phyloP scores from a whole-genome alignment of 2,329 filamentous ascomycete species.

The Arthrobotrys megalospora region DNA sequence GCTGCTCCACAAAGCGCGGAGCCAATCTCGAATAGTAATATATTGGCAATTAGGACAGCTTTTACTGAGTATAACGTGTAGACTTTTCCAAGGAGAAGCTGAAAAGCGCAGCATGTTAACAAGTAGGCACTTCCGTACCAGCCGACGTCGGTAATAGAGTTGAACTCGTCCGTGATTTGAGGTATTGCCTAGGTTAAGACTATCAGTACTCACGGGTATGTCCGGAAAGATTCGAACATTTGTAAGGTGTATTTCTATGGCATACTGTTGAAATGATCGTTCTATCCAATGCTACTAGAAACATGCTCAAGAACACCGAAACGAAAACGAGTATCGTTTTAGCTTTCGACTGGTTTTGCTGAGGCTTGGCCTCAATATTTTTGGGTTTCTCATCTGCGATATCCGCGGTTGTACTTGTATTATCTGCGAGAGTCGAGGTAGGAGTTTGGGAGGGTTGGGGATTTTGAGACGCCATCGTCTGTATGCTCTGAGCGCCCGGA shows the following conservation, averaged over 20 bases:
- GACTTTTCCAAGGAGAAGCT: constrained; percentile 68
- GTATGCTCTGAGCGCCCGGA: neutral
- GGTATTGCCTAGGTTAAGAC: constrained; percentile 71
- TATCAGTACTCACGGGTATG: constrained; percentile 60
- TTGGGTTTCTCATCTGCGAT: neutral
- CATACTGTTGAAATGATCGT: constrained; percentile 71
- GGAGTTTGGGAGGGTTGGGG: neutral
- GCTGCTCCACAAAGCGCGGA: constrained; percentile 65
- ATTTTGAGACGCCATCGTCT: constrained; percentile 7
- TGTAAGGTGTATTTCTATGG: neutral
- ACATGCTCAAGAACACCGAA: constrained; percentile 73
- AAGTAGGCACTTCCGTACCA: constrained; percentile 68
- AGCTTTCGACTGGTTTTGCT: neutral
- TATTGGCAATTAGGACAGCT: constrained; percentile 31
- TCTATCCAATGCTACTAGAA: constrained; percentile 73
- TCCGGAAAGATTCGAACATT: no score
- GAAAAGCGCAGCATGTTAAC: constrained; percentile 67
- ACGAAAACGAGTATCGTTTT: constrained; percentile 68
- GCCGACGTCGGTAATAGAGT: constrained; percentile 67
- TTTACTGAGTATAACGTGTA: constrained; percentile 68
- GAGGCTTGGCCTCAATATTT: neutral
- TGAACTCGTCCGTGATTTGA: constrained; percentile 71
- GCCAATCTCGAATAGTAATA: constrained; percentile 65
- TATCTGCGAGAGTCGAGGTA: neutral
- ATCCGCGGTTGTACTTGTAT: neutral